A percentile compares a stretch with the other conserved stretches of the same genome.
phyloP scores from a whole-genome alignment of 2,329 filamentous ascomycete genomes.

The Cladophialophora carrionii region DNA sequence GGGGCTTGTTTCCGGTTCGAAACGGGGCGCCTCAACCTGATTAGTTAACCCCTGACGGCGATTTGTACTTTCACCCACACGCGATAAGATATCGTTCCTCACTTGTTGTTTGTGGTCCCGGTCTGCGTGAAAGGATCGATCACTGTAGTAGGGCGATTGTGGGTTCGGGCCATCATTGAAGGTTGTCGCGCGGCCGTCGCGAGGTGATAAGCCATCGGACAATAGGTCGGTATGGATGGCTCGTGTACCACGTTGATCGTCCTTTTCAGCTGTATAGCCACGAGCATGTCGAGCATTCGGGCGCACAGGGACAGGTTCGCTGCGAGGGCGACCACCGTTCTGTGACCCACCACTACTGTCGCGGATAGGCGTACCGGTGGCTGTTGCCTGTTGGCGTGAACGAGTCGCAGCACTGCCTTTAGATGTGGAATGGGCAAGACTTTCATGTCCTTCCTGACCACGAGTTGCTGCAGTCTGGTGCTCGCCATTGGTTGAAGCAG shows the following conservation, averaged over 20 bases:
- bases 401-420: neutral
- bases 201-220: neutral
- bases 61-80: neutral
- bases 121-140: neutral
- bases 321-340: neutral
- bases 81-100: neutral
- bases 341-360: neutral
- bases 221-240: neutral
- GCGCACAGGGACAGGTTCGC: neutral
- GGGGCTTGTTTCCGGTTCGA: no score
- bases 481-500: neutral
- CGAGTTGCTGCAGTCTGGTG: neutral
- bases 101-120: neutral
- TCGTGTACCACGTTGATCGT: neutral
- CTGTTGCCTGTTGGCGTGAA: neutral
- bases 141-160: constrained; percentile 2
- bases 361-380: neutral
- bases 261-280: neutral
- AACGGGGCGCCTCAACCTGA: neutral
- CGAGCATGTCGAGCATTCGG: neutral
- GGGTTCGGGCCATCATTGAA: neutral
- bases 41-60: neutral
- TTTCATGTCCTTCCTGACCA: neutral
- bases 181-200: neutral
- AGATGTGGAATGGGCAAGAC: neutral